A percentile compares a stretch with the other conserved stretches of the same genome.
Evolutionary conservation across 345 rosid species (phyloP).

Genomic region (Eucalyptus curtisii): DNA sequence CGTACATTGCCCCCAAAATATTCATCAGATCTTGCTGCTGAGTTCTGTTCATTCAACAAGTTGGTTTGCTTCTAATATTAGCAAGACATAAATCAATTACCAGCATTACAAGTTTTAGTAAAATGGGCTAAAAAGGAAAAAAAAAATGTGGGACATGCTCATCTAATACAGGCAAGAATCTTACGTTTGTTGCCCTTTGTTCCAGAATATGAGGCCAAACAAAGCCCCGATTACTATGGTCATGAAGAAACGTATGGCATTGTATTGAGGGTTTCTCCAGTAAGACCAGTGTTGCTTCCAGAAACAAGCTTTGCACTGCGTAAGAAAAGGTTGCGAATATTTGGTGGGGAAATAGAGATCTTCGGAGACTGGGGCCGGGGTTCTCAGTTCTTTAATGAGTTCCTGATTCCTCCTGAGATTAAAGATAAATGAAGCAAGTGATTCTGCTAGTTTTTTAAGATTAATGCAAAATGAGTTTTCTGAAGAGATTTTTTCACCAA

Average conservation of each 20-base stretch:
- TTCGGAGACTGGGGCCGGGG: conserved; percentile 41
- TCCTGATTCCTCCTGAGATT: conserved; percentile 54
- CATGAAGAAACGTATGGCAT: conserved; percentile 60
- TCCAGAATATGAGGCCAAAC: conserved; percentile 77
- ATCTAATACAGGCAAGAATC: not conserved
- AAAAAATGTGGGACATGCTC: not conserved
- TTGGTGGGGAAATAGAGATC: conserved; percentile 55
- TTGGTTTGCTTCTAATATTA: not conserved
- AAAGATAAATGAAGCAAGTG: not conserved
- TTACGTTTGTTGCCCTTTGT: conserved; percentile 45
- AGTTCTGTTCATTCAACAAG: conserved; percentile 11
- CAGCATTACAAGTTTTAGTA: not conserved
- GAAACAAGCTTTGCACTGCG: conserved; percentile 61
- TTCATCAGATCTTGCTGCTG: conserved; percentile 51
- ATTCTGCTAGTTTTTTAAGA: not conserved
- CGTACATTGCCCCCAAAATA: conserved; percentile 66
- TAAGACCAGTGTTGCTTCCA: conserved; percentile 75
- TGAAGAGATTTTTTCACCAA: no score
- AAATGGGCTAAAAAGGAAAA: no score
- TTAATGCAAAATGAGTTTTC: not conserved
- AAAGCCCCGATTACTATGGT: conserved; percentile 34
- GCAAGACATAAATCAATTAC: not conserved
- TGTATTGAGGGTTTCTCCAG: conserved; percentile 75
- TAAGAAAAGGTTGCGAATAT: conserved; percentile 50
- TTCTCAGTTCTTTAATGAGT: conserved; percentile 46